These are phyloP conservation scores for Sclerotinia glacialis DNA, from an alignment of 2,329 filamentous ascomycete genomes.

Conservation along the genomic window DNA sequence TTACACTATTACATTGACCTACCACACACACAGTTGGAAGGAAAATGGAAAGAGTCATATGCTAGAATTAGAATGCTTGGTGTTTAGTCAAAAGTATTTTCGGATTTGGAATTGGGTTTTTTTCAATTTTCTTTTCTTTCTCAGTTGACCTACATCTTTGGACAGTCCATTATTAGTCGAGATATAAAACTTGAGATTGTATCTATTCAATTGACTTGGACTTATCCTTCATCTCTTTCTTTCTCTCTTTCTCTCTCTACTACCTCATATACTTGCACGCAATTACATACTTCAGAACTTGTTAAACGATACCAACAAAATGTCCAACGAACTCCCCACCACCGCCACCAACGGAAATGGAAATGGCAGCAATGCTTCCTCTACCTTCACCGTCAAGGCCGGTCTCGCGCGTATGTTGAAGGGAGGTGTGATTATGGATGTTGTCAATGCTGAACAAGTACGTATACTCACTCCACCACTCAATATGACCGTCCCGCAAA, in stretches of 20 bases:
- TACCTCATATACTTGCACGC: neutral
- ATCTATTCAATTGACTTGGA: neutral
- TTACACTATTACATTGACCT: neutral
- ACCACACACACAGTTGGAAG: too few species aligned
- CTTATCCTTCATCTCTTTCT: neutral
- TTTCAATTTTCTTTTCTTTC: neutral
- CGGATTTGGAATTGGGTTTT: neutral
- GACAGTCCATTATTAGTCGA: too few species aligned
- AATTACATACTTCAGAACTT: constrained; percentile 32
- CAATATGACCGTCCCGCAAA: neutral
- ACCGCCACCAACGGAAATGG: constrained; percentile 28
- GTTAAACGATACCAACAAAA: constrained; percentile 32
- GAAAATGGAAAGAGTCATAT: neutral
- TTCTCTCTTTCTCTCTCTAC: neutral
- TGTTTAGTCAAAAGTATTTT: neutral
- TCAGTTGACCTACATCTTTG: neutral
- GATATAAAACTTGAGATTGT: neutral
- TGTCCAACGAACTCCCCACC: constrained; percentile 47
- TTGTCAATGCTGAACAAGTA: constrained; percentile 83
- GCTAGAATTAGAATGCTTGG: neutral
- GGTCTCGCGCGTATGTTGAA: constrained; percentile 97
- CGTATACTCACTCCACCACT: constrained; percentile 18
- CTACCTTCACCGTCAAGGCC: constrained; percentile 82
- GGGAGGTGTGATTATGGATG: constrained; percentile 99
- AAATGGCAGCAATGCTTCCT: constrained; percentile 32